Conservation (phyloP, 116 monocot genomes). For the Phalaenopsis hybrid region DNA sequence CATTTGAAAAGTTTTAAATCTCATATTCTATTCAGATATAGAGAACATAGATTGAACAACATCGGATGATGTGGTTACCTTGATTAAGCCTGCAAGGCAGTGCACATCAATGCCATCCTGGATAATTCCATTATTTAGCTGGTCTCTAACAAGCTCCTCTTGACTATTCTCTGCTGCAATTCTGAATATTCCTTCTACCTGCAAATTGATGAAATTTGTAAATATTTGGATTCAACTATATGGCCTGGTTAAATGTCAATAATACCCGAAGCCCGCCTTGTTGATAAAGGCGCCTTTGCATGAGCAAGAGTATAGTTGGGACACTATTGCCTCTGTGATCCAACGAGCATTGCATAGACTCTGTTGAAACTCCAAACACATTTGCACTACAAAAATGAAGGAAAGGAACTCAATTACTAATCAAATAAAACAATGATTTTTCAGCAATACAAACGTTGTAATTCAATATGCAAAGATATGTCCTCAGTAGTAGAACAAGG, state of each 20-base stretch:
- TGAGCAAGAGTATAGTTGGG: slow-evolving; percentile 74
- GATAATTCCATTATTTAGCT: slow-evolving; percentile 64
- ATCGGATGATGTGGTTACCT: slow-evolving; percentile 25
- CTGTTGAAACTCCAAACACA: slow-evolving; percentile 88
- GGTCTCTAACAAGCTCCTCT: slow-evolving; percentile 74
- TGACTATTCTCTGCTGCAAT: slow-evolving; percentile 76
- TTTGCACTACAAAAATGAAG: slow-evolving; percentile 35
- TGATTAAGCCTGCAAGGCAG: slow-evolving; percentile 76
- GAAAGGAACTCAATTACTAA: not conserved
- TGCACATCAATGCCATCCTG: slow-evolving; percentile 79
- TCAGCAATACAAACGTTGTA: not conserved
- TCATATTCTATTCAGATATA: not conserved
- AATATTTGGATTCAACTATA: not conserved
- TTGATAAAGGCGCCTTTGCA: slow-evolving; percentile 75
- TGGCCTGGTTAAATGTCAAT: not conserved
- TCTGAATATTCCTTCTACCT: slow-evolving; percentile 94
- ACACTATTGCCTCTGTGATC: slow-evolving; percentile 78
- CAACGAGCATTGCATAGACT: slow-evolving; percentile 85
- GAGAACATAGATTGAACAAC: not conserved
- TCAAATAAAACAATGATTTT: not conserved
- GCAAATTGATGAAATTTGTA: slow-evolving; percentile 10
- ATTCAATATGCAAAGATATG: not conserved
- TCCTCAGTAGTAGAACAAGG: not conserved
- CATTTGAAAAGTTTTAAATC: not conserved
- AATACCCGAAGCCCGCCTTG: slow-evolving; percentile 74